Percentiles rank a stretch among this genome's conserved stretches.
These are phyloP conservation scores for Trametes maxima DNA, from an alignment of 768 basidiomycete species.

Conservation along the genomic window DNA sequence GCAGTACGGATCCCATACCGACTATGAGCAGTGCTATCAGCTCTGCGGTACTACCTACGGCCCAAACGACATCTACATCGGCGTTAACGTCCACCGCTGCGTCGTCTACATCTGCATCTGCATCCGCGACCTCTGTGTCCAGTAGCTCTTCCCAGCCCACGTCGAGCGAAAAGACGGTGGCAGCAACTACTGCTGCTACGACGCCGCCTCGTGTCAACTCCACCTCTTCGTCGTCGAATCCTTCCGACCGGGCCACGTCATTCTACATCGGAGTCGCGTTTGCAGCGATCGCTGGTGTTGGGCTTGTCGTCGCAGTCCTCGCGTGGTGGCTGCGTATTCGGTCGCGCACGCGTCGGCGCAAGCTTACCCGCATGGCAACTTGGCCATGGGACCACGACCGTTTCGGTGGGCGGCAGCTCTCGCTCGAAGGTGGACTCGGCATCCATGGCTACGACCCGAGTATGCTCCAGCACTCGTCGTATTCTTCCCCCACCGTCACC, in stretches of 20 bases:
- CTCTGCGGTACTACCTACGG: too few species aligned
- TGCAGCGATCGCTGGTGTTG: constrained; percentile 24
- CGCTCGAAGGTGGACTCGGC: constrained; percentile 12
- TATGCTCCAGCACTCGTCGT: constrained; percentile 1
- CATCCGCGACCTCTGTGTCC: not conserved
- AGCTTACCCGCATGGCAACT: constrained; percentile 8
- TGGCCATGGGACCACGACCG: constrained; percentile 28
- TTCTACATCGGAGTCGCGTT: constrained; percentile 32
- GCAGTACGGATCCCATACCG: too few species aligned
- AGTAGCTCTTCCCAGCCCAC: not conserved
- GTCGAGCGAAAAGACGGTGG: not conserved
- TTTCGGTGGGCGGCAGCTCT: not conserved
- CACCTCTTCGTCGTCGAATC: constrained; percentile 5
- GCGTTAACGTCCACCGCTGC: not conserved
- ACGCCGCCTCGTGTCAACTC: constrained; percentile 5
- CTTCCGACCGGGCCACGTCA: constrained; percentile 14
- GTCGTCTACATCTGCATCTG: not conserved
- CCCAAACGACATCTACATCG: not conserved
- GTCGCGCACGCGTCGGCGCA: constrained; percentile 22
- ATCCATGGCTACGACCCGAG: not conserved
- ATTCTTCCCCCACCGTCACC: not conserved
- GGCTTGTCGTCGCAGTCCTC: constrained; percentile 25
- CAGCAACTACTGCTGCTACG: not conserved
- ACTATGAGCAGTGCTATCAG: too few species aligned
- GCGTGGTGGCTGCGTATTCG: constrained; percentile 32